Evolutionary conservation across 129 eudicot species (phyloP), one percentile per base, ranked within the genome.

Genomic region (Tagetes patula): DNA sequence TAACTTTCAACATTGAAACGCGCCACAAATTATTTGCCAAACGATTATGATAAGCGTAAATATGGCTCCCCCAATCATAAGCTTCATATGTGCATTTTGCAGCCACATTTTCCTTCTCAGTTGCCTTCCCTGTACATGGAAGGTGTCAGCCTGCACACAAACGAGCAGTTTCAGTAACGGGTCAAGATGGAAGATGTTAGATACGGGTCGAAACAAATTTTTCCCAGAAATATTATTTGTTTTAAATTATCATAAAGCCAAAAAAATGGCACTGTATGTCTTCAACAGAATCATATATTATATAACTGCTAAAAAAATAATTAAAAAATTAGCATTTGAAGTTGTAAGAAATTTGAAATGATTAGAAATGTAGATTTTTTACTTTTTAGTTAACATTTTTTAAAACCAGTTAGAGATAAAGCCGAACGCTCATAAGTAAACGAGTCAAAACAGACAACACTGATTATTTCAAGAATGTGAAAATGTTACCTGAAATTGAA

Each of bases 121-220:
- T 47, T 82, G 86, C 76, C 95, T 84, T 46, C 91, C 95, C 62
- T 87, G 97, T 66, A 85, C 75, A 70, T 88, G 95, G 82, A 91
- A 91, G 78, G 85, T 86, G 76, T 86, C 88, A 10, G 95, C 95
- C 96, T 91, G 87, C 75, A 70, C 20, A 40, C 43, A 9, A 41
- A 39, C 8, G 9, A 13, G 41, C 10, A 4, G 31, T 27, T 61
- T n/a, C 8, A 30, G 45, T 61, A 37, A 12, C 27, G 67, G 45
- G 45, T 61, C 45, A 12, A 61, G 13, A 61, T 36, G 67, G 8
- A 11, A 61, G 0, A 61, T 61, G 37, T 61, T 37, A 58, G 39
- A 3, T 36, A 36, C 9, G 4, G 45, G 67, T 36, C 43, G 10
- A 12, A 37, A 61, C 67, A 34, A 8, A 3, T 59, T 59, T 32